Percentiles rank a stretch among this genome's conserved stretches.
Evolutionary conservation across 306 rosid genomes (phyloP).

Genomic region (Lithocarpus polystachyus): DNA sequence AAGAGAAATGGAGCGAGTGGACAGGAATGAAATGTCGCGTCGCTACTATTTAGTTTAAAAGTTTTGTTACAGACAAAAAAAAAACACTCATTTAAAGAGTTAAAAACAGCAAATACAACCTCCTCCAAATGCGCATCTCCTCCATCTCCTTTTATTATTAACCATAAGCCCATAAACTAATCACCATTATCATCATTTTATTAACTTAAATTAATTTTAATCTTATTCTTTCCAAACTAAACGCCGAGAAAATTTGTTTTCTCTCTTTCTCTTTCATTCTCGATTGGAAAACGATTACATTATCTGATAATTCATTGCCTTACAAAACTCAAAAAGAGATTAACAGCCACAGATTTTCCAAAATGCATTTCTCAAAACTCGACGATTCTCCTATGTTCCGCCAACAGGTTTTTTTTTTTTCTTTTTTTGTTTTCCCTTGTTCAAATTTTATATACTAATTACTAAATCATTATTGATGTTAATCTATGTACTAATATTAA

Average conservation of each 20-base stretch:
- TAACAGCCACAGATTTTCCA: background rate
- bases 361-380: slow-evolving; percentile 51
- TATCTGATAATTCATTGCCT: background rate
- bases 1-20: too few species aligned
- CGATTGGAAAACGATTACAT: background rate
- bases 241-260: background rate
- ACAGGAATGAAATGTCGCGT: too few species aligned
- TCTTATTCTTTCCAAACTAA: background rate
- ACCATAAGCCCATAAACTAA: background rate
- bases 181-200: too few species aligned
- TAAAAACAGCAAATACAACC: slow-evolving; percentile 27
- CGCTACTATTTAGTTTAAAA: too few species aligned
- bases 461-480: too few species aligned
- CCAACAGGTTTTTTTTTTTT: slow-evolving; percentile 39
- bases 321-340: slow-evolving; percentile 1
- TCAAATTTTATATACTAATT: too few species aligned
- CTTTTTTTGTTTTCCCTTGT: too few species aligned
- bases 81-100: slow-evolving; percentile 24
- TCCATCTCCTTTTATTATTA: background rate
- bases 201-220: too few species aligned
- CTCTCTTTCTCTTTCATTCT: background rate
- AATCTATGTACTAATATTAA: too few species aligned
- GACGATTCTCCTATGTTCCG: slow-evolving; percentile 64
- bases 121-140: slow-evolving; percentile 37
- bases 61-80: slow-evolving; percentile 31